Conservation (phyloP, 441 rosid genomes). For the Pelargonium myrrhifolium region DNA sequence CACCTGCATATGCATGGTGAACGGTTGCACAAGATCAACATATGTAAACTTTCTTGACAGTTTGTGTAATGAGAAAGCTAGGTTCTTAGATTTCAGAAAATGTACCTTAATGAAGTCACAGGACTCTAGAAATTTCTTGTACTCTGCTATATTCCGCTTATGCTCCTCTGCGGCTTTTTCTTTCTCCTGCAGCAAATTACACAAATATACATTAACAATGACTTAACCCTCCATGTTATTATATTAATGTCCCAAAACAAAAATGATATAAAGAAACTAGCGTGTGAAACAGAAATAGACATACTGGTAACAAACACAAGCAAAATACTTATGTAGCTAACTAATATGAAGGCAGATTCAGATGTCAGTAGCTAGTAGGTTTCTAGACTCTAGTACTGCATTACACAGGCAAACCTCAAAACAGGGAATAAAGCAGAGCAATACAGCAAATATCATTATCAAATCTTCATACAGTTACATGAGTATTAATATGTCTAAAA, state of each 20-base stretch:
- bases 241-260: background rate
- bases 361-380: background rate
- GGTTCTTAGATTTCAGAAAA: background rate
- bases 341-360: background rate
- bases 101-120: slow-evolving; percentile 81
- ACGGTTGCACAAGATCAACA: slow-evolving; percentile 6
- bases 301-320: background rate
- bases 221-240: background rate
- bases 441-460: background rate
- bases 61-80: background rate
- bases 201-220: slow-evolving; percentile 13
- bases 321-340: background rate
- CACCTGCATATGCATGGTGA: slow-evolving; percentile 41
- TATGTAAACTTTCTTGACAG: background rate
- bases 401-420: background rate
- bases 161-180: slow-evolving; percentile 84
- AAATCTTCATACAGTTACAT: too few species aligned
- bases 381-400: background rate
- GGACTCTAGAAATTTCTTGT: slow-evolving; percentile 63
- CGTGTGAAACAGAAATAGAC: background rate
- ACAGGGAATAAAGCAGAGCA: background rate
- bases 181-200: slow-evolving; percentile 54
- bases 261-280: background rate
- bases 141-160: slow-evolving; percentile 56
- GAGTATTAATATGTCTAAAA: too few species aligned